Conservation (phyloP, 495 filamentous ascomycete genomes). For the Cryomyces minteri region DNA sequence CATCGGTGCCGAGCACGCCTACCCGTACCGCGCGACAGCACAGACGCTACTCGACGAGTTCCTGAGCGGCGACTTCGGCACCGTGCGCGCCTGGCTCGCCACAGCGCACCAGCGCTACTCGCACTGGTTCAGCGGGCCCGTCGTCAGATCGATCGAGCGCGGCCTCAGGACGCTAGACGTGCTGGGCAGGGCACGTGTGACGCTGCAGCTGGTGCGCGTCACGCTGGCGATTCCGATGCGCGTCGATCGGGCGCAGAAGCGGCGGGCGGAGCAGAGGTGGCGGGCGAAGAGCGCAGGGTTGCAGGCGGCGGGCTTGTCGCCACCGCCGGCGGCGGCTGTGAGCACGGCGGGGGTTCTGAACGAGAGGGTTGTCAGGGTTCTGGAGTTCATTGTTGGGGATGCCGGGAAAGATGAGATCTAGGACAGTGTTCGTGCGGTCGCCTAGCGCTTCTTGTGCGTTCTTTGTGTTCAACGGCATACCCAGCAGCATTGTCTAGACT, state of each 20-base stretch:
- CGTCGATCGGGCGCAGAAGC: slow-evolving; percentile 24
- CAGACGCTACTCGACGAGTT: slow-evolving; percentile 24
- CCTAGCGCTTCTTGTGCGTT: too few relatives aligned
- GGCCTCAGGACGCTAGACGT: not conserved
- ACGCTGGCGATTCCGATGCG: slow-evolving; percentile 25
- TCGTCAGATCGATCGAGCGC: slow-evolving; percentile 21
- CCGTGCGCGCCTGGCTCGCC: slow-evolving; percentile 20
- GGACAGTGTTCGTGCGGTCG: too few relatives aligned
- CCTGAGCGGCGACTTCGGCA: slow-evolving; percentile 22
- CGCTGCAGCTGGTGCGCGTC: slow-evolving; percentile 19
- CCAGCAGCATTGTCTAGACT: too few relatives aligned
- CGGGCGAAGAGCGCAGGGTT: not conserved
- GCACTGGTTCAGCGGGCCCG: slow-evolving; percentile 21
- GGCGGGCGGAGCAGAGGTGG: slow-evolving; percentile 22
- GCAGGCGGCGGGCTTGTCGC: not conserved
- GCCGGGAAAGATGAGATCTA: not conserved
- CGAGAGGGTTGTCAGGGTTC: not conserved
- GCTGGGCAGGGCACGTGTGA: not conserved
- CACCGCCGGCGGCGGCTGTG: not conserved
- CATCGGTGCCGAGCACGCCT: slow-evolving; percentile 1
- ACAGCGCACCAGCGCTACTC: slow-evolving; percentile 20
- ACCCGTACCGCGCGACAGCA: slow-evolving; percentile 1
- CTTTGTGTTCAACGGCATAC: too few relatives aligned
- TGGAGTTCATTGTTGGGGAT: not conserved
- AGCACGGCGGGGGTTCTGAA: not conserved